phyloP scores from a whole-genome alignment of 805 yeast species.

The Kluyveromyces wickerhamii region DNA sequence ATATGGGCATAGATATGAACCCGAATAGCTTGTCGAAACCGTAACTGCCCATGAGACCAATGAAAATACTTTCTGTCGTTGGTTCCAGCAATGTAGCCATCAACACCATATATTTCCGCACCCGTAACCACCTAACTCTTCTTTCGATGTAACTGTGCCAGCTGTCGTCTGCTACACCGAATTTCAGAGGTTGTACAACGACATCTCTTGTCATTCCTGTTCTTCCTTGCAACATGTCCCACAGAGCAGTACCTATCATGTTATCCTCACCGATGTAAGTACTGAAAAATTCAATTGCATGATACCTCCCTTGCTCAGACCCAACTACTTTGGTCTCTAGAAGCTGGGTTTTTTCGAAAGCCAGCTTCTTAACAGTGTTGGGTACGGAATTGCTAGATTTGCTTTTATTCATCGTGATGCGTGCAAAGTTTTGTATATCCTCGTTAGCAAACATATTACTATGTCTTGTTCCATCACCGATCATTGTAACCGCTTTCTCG shows the following conservation, averaged over 20 bases:
- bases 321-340: slow-evolving; percentile 1
- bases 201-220: slow-evolving; percentile 75
- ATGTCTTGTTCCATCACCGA: slow-evolving; percentile 22
- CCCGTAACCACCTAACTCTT: slow-evolving; percentile 78
- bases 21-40: slow-evolving; percentile 41
- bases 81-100: slow-evolving; percentile 83
- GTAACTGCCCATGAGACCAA: slow-evolving; percentile 59
- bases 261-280: slow-evolving; percentile 86
- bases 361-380: neutral
- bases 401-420: slow-evolving; percentile 6
- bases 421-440: slow-evolving; percentile 7
- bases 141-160: slow-evolving; percentile 54
- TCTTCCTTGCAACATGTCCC: slow-evolving; percentile 60
- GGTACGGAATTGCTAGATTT: slow-evolving; percentile 1
- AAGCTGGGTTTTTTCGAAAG: slow-evolving; percentile 22
- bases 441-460: slow-evolving; percentile 8
- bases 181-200: slow-evolving; percentile 63
- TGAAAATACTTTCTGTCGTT: slow-evolving; percentile 66
- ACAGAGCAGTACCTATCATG: slow-evolving; percentile 80
- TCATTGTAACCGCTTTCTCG: slow-evolving; percentile 44
- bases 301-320: slow-evolving; percentile 6
- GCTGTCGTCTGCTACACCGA: slow-evolving; percentile 31
- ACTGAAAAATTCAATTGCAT: slow-evolving; percentile 63
- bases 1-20: slow-evolving; percentile 27
- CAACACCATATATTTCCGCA: slow-evolving; percentile 78